Percentiles rank a stretch among this genome's conserved stretches.
Conservation (phyloP, 768 basidiomycete genomes). For the Pholiota molesta region DNA sequence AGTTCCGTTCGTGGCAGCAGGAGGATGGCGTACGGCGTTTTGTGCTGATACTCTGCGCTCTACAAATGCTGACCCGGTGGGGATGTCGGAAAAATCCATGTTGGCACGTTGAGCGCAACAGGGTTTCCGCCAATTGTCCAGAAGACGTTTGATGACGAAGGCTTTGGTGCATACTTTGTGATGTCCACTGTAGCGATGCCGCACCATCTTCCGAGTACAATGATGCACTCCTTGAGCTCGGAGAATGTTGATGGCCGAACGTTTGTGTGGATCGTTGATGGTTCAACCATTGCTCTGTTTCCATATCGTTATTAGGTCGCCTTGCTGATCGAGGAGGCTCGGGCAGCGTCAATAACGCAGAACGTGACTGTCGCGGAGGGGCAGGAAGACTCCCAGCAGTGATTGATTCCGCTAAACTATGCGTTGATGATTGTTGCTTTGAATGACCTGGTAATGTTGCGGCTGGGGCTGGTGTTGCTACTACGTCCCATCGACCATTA, state of each 20-base stretch:
- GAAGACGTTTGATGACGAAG: not conserved
- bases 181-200: not conserved
- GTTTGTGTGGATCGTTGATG: conserved; percentile 23
- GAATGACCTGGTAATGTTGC: conserved; percentile 7
- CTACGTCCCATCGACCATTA: conserved; percentile 25
- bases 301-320: not conserved
- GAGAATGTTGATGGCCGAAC: conserved; percentile 19
- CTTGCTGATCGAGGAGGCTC: conserved; percentile 1
- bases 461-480: conserved; percentile 25
- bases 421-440: conserved; percentile 14
- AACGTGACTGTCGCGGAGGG: conserved; percentile 34
- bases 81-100: not conserved
- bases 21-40: not conserved
- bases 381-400: conserved; percentile 34
- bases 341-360: conserved; percentile 9
- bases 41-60: not conserved
- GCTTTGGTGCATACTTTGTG: not conserved
- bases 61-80: not conserved
- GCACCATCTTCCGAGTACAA: conserved; percentile 1
- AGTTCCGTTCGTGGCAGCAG: no score
- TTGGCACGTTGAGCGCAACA: not conserved
- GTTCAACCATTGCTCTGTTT: conserved; percentile 12
- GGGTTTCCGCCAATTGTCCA: not conserved
- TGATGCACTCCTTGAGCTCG: not conserved
- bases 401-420: conserved; percentile 28